These are phyloP conservation scores for Zea mays DNA, from an alignment of 176 grass and related monocot species.

Conservation along the genomic window Zm-B73-REFERENCE-NAM-5.0 NC_050105.1:133454001-133454500, in stretches of 20 bases:
- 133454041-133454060: background rate
- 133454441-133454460: too few relatives aligned
- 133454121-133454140: background rate
- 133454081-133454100: constrained; percentile 47
- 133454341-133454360: too few relatives aligned
- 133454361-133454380: too few relatives aligned
- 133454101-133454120: constrained; percentile 34
- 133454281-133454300: background rate
- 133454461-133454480: too few relatives aligned
- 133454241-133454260: constrained; percentile 6
- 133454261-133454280: background rate
- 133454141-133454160: background rate
- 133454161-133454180: constrained; percentile 31
- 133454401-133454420: too few relatives aligned
- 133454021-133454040: background rate
- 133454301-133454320: background rate
- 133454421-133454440: too few relatives aligned
- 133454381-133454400: too few relatives aligned
- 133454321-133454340: background rate
- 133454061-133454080: constrained; percentile 56
- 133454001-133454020: background rate
- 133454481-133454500: too few relatives aligned
- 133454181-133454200: constrained; percentile 12
- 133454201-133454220: constrained; percentile 22
- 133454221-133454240: background rate